A percentile compares a stretch with the other conserved stretches of the same genome.
Evolutionary conservation across 805 yeast species (phyloP).

Genomic region (Starmera caribaea): DNA sequence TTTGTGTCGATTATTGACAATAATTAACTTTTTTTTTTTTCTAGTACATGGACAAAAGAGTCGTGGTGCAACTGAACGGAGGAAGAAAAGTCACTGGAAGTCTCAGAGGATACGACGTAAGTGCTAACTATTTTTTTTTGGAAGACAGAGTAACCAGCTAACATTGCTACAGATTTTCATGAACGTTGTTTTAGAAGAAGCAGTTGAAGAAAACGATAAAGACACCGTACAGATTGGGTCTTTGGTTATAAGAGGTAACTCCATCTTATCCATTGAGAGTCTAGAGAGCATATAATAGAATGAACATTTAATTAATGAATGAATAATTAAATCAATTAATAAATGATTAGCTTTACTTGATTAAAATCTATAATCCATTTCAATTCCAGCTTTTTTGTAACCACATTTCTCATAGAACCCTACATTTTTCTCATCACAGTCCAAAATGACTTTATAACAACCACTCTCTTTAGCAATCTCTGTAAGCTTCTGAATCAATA

Average conservation of each 20-base stretch:
- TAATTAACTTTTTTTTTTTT: background rate
- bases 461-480: slow-evolving; percentile 49
- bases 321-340: background rate
- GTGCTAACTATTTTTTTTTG: no score
- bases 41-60: slow-evolving; percentile 69
- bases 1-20: background rate
- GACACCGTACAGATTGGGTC: slow-evolving; percentile 56
- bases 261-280: slow-evolving; percentile 60
- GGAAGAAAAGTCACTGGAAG: slow-evolving; percentile 71
- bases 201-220: slow-evolving; percentile 45
- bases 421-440: slow-evolving; percentile 76
- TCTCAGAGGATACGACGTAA: slow-evolving; percentile 74
- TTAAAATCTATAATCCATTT: slow-evolving; percentile 49
- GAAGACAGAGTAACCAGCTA: background rate
- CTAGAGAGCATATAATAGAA: slow-evolving; percentile 12
- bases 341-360: background rate
- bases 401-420: slow-evolving; percentile 89
- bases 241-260: slow-evolving; percentile 69
- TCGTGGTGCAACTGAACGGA: slow-evolving; percentile 70
- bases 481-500: slow-evolving; percentile 53
- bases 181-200: slow-evolving; percentile 63
- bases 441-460: slow-evolving; percentile 83
- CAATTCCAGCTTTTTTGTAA: slow-evolving; percentile 51
- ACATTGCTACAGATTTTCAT: slow-evolving; percentile 38
- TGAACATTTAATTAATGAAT: background rate